A percentile compares a stretch with the other conserved stretches of the same genome.
Conservation (phyloP, 306 rosid species). For the Rosa rugosa region DNA sequence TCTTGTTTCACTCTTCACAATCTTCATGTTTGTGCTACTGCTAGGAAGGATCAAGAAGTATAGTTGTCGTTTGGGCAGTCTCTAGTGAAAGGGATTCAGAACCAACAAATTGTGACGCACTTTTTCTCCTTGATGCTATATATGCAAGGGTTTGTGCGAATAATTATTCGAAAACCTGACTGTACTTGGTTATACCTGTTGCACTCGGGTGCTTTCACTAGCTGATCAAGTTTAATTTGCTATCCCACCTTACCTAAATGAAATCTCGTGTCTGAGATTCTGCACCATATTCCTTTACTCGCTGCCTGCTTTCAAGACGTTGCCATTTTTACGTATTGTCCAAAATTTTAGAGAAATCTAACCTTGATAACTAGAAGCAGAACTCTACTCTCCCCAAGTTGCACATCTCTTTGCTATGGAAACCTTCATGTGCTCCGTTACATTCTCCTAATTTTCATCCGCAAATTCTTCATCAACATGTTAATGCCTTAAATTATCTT, state of each 20-base stretch:
- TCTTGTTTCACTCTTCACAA: neutral
- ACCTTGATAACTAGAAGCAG: neutral
- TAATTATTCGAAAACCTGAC: neutral
- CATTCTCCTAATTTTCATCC: neutral
- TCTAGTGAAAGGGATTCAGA: neutral
- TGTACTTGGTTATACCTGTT: neutral
- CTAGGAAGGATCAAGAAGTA: neutral
- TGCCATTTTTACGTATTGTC: no score
- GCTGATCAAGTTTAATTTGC: neutral
- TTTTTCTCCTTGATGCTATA: neutral
- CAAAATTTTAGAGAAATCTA: no score
- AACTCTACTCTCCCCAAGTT: neutral
- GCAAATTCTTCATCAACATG: neutral
- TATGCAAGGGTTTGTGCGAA: neutral
- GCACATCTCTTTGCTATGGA: neutral
- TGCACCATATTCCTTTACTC: no score
- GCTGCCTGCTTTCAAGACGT: no score
- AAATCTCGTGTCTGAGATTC: neutral
- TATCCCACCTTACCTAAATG: neutral
- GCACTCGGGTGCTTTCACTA: neutral
- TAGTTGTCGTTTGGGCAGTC: neutral
- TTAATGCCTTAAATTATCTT: neutral
- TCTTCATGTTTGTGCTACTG: neutral
- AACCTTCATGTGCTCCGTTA: neutral
- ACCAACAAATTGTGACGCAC: neutral